Base-by-base conservation (phyloP, 164 flowering plant genomes). In the Saururus chinensis region DNA sequence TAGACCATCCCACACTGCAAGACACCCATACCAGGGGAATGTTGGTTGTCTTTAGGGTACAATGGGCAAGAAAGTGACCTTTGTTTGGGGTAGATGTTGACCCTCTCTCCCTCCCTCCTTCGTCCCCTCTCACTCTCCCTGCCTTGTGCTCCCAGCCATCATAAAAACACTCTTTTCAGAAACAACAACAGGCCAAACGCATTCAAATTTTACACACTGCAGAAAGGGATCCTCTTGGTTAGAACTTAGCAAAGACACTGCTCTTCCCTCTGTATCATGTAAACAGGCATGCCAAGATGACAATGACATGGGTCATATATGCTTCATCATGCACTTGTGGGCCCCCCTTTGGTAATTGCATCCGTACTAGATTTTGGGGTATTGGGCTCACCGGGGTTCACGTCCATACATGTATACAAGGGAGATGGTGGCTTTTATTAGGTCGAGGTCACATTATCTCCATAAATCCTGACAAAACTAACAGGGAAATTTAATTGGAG, bases 11-110 rank as follows among this genome's bases (percentile, higher is more conserved):
- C 17, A 42, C 42, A 6, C 42, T 11, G 1, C 9, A 10, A 10
- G 8, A 10, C 17, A 42, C 22, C 55, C 64, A 62, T 52, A 26
- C 57, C 42, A 62, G 57, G 57, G 49, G 64, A 62, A 62, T 62
- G 64, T 53, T 62, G 64, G 64, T 35, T 37, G 48, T 19, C 12
- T 62, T 52, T 30, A 61, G 51, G 49, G 64, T 62, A 53, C 51
- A 53, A 41, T 53, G 57, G 9, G 49, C 14, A 21, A 22, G 64
- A 62, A 35, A 62, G 64, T 42, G 64, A 62, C 57, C 51, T 30
- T 30, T 30, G 64, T 61, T 23, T 52, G 57, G 26, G 24, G 53
- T 19, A 41, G 64, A 62, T 35, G 57, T 52, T 49, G 45, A 41
- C 23, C 23, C 55, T 53, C 55, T 53, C 55, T 53, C 35, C 30